phyloP scores from a whole-genome alignment of 2,329 filamentous ascomycete species.

The Cordyceps javanica region DNA sequence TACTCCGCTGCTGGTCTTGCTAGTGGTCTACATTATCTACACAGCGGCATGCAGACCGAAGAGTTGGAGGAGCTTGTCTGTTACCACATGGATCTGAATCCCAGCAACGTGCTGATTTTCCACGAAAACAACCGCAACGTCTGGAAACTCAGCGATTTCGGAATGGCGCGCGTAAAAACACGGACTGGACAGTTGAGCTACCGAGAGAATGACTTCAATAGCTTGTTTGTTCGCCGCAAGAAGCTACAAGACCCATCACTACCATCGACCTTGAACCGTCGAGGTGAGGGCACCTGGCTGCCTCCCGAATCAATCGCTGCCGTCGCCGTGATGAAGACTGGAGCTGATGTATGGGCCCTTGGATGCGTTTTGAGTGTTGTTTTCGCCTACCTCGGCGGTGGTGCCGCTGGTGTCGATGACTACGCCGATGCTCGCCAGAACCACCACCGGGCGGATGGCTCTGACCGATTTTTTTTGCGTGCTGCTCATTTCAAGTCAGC shows the following conservation, averaged over 20 bases:
- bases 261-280: conserved; percentile 23
- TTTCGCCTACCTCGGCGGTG: conserved; percentile 30
- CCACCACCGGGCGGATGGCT: conserved; percentile 19
- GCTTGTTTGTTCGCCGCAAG: conserved; percentile 20
- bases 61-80: conserved; percentile 27
- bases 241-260: conserved; percentile 17
- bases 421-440: conserved; percentile 18
- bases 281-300: conserved; percentile 30
- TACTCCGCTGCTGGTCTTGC: conserved; percentile 26
- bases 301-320: conserved; percentile 27
- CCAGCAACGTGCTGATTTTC: conserved; percentile 30
- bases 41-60: conserved; percentile 26
- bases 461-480: conserved; percentile 20
- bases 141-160: conserved; percentile 39
- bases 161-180: conserved; percentile 31
- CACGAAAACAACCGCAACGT: conserved; percentile 16
- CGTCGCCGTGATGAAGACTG: conserved; percentile 24
- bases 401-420: conserved; percentile 21
- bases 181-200: conserved; percentile 6
- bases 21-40: conserved; percentile 30
- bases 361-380: conserved; percentile 34
- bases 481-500: conserved; percentile 11
- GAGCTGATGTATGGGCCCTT: conserved; percentile 35
- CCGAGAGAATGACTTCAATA: conserved; percentile 24
- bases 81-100: conserved; percentile 37